Conservation (phyloP, 2,329 filamentous ascomycete species). For the Macrophomina phaseolina region DNA sequence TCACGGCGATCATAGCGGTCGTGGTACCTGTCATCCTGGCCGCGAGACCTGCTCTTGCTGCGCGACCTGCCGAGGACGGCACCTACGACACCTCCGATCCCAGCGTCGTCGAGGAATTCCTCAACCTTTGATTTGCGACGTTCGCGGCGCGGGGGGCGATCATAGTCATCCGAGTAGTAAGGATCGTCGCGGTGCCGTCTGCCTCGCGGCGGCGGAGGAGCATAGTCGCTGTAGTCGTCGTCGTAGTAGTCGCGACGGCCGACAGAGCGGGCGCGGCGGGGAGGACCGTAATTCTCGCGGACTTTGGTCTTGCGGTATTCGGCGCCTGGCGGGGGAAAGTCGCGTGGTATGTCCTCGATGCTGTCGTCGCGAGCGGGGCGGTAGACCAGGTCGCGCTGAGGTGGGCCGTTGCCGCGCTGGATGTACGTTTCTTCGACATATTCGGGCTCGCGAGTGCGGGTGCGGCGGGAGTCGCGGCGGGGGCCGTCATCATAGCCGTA, state of each 20-base stretch:
- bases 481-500: constrained; percentile 57
- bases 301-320: constrained; percentile 54
- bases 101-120: constrained; percentile 64
- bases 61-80: constrained; percentile 60
- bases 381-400: constrained; percentile 56
- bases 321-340: constrained; percentile 75
- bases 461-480: constrained; percentile 46
- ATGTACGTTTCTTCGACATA: constrained; percentile 58
- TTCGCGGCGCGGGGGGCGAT: constrained; percentile 49
- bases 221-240: constrained; percentile 63
- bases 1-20: constrained; percentile 42
- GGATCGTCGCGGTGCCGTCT: constrained; percentile 54
- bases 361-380: constrained; percentile 71
- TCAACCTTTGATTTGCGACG: constrained; percentile 65
- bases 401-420: constrained; percentile 49
- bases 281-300: constrained; percentile 54
- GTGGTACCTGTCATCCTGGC: constrained; percentile 48
- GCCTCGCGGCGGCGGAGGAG: constrained; percentile 43
- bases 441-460: constrained; percentile 56
- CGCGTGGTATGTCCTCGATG: constrained; percentile 83
- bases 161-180: constrained; percentile 53
- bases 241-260: constrained; percentile 65
- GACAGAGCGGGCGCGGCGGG: constrained; percentile 68
- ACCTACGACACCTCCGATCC: constrained; percentile 60
- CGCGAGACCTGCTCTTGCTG: constrained; percentile 65